These are phyloP conservation scores for Apocynum venetum DNA, from an alignment of 257 asterid genomes.

Conservation along the genomic window DNA sequence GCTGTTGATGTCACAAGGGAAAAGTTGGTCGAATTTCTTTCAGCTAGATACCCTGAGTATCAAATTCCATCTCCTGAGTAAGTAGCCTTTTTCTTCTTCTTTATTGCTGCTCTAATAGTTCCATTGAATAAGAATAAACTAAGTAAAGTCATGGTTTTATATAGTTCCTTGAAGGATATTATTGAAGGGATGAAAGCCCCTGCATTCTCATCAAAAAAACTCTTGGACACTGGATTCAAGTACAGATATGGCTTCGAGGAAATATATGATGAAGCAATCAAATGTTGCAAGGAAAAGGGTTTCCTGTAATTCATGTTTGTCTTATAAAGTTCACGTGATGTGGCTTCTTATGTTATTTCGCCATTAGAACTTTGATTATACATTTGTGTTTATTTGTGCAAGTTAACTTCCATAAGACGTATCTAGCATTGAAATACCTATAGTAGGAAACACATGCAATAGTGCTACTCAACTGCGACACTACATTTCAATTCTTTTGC, in stretches of 20 bases:
- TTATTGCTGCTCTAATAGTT: not conserved
- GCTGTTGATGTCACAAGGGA: slow-evolving; percentile 30
- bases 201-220: slow-evolving; percentile 35
- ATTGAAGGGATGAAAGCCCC: not conserved
- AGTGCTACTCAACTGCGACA: too few relatives aligned
- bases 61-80: slow-evolving; percentile 24
- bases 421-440: too few relatives aligned
- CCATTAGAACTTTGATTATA: too few relatives aligned
- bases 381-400: too few relatives aligned
- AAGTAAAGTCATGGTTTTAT: not conserved
- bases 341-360: too few relatives aligned
- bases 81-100: not conserved
- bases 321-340: too few relatives aligned
- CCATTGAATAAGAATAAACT: too few relatives aligned
- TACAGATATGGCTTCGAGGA: slow-evolving; percentile 51
- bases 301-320: not conserved
- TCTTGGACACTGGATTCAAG: slow-evolving; percentile 44
- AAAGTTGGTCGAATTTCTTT: slow-evolving; percentile 30
- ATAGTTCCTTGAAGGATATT: not conserved
- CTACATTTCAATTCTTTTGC: too few relatives aligned
- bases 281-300: slow-evolving; percentile 34
- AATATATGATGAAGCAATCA: slow-evolving; percentile 52
- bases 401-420: too few relatives aligned
- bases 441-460: too few relatives aligned
- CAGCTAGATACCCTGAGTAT: slow-evolving; percentile 29